Evolutionary conservation across 164 flowering plant species (phyloP), one percentile per base, ranked within the genome.

Genomic region (Berberis vulgaris): DNA sequence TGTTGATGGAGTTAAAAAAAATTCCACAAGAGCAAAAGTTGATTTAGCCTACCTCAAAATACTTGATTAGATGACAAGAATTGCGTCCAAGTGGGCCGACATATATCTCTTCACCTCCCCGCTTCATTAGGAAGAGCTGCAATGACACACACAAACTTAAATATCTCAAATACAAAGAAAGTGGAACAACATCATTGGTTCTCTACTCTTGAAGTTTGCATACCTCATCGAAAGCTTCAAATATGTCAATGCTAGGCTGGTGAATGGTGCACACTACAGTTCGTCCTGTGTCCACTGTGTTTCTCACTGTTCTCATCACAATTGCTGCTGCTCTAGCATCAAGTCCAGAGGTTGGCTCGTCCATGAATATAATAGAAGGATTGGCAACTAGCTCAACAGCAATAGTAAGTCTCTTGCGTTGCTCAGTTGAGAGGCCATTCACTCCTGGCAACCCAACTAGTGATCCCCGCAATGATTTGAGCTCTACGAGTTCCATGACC

Each of bases 361-460:
- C 87, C 84, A 83, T 79, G 73, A 81, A 83, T 44, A 83, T 78
- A 41, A 82, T 78, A 39, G 86, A 80, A 4, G 86, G 86, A 52
- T 82, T 82, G 2, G 86, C 81, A 2, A 83, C 84, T 40, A 83
- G 86, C 69, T 83, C 86, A n/a, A 83, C 83, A 2, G 84, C 84
- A 57, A 83, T 79, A 9, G 84, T 83, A 7, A 83, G 61, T 64
- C 86, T 70, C 67, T 81, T 83, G 6, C 84, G 71, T 60, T 81
- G 86, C 75, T 81, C 83, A 0, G 70, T 74, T 43, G 86, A 83
- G n/a, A 83, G 80, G 6, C 87, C 87, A 73, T 68, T 73, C 9
- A 76, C 75, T 12, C 74, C 74, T 26, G 87, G 83, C 49, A 78
- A 46, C 13, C 87, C 87, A 52, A 83, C 83, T 3, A 83, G 49